These are phyloP conservation scores for Nemania bipapillata DNA, from an alignment of 2,329 filamentous ascomycete genomes.

Conservation along the genomic window DNA sequence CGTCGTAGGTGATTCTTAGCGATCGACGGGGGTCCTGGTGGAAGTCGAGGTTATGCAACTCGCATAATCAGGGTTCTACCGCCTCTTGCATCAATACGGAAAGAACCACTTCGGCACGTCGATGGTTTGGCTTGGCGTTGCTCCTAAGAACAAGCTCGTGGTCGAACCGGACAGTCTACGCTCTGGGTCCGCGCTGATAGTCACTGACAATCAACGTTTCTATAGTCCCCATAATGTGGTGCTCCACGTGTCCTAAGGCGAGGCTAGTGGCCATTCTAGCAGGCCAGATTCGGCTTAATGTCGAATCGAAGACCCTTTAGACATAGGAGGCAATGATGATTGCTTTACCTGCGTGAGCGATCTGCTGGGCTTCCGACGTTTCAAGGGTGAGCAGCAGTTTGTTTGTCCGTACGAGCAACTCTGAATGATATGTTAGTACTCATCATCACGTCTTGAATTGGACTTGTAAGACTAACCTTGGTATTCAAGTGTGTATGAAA, in stretches of 20 bases:
- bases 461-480: conserved; percentile 66
- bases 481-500: conserved; percentile 76
- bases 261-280: conserved; percentile 7
- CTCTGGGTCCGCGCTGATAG: conserved; percentile 18
- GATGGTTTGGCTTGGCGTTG: conserved; percentile 26
- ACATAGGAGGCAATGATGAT: conserved; percentile 67
- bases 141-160: conserved; percentile 5
- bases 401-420: conserved; percentile 73
- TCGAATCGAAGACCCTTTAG: conserved; percentile 25
- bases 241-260: background rate
- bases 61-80: conserved; percentile 32
- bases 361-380: conserved; percentile 69
- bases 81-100: conserved; percentile 10
- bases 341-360: conserved; percentile 71
- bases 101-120: conserved; percentile 24
- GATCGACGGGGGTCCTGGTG: conserved; percentile 13
- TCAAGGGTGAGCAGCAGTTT: conserved; percentile 74
- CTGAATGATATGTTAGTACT: conserved; percentile 56
- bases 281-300: conserved; percentile 8
- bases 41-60: conserved; percentile 33
- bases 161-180: conserved; percentile 26
- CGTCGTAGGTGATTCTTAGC: conserved; percentile 15
- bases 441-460: background rate
- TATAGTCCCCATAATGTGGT: conserved; percentile 11
- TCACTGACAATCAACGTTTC: conserved; percentile 30